These are phyloP conservation scores for Excoecaria cochinchinensis DNA, from an alignment of 345 rosid species.

Conservation along the genomic window DNA sequence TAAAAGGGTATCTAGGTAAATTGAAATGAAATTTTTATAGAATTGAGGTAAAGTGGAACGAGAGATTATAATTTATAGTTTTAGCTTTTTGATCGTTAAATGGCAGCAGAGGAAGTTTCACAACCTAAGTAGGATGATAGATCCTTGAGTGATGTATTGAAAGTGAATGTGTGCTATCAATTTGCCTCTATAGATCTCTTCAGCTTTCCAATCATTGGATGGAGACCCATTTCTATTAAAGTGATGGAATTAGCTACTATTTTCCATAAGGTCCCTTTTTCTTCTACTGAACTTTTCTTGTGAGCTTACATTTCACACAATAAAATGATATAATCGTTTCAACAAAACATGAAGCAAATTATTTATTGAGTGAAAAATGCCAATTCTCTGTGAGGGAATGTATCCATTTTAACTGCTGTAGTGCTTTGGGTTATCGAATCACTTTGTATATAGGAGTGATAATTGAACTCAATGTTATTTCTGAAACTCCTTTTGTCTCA, in stretches of 20 bases:
- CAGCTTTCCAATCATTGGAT: not conserved
- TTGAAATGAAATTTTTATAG: too few relatives aligned
- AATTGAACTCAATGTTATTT: not conserved
- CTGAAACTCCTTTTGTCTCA: not conserved
- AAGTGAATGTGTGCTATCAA: not conserved
- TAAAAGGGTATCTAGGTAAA: too few relatives aligned
- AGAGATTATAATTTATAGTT: not conserved
- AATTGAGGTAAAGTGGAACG: too few relatives aligned
- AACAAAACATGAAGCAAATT: not conserved
- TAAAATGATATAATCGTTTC: not conserved
- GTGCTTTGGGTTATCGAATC: not conserved
- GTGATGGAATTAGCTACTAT: not conserved
- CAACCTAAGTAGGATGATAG: not conserved
- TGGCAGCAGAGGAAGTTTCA: not conserved
- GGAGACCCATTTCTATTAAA: not conserved
- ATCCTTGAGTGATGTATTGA: not conserved
- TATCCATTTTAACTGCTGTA: not conserved
- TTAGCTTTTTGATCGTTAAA: not conserved
- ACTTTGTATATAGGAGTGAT: not conserved
- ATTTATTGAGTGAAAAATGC: not conserved
- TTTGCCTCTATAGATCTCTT: not conserved
- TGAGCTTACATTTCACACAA: not conserved
- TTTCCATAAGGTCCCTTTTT: not conserved
- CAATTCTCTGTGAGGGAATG: not conserved
- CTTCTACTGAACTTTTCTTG: not conserved